Evolutionary conservation across 495 filamentous ascomycete species (phyloP).

Genomic region (Penicillium samsonianum): DNA sequence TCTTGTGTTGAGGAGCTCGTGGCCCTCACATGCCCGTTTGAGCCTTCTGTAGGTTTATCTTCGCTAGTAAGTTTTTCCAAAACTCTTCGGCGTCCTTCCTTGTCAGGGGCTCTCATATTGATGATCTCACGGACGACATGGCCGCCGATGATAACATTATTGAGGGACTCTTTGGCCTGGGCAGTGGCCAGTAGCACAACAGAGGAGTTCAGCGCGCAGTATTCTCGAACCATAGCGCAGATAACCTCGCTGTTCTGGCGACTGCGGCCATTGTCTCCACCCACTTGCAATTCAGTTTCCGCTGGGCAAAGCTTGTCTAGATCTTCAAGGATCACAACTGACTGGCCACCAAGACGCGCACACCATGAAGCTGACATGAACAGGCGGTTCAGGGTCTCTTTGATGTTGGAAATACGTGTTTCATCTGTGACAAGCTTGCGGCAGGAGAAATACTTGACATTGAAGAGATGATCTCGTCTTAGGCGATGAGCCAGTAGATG

Average conservation of each 20-base stretch:
- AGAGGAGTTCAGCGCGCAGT: slow-evolving; percentile 70
- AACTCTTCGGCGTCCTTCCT: slow-evolving; percentile 81
- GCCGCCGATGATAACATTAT: slow-evolving; percentile 75
- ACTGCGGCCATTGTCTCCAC: slow-evolving; percentile 86
- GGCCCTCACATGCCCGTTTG: slow-evolving; percentile 42
- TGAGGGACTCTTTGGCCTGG: slow-evolving; percentile 84
- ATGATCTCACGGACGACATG: slow-evolving; percentile 82
- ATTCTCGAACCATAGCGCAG: slow-evolving; percentile 78
- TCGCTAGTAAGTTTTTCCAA: slow-evolving; percentile 64
- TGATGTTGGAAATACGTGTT: slow-evolving; percentile 81
- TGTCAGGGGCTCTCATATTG: slow-evolving; percentile 84
- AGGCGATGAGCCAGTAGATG: slow-evolving; percentile 66
- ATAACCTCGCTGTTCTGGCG: slow-evolving; percentile 89
- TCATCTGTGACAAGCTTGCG: slow-evolving; percentile 84
- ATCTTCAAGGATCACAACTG: slow-evolving; percentile 87
- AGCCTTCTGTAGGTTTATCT: slow-evolving; percentile 41
- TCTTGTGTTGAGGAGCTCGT: slow-evolving; percentile 48
- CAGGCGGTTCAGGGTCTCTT: slow-evolving; percentile 77
- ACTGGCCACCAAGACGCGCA: slow-evolving; percentile 75
- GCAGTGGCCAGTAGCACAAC: slow-evolving; percentile 90
- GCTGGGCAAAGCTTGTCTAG: slow-evolving; percentile 87
- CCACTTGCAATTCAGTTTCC: slow-evolving; percentile 90
- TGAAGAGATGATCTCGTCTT: slow-evolving; percentile 65
- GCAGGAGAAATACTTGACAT: slow-evolving; percentile 80
- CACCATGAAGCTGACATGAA: slow-evolving; percentile 92